Conservation (phyloP, 2,329 filamentous ascomycete genomes). For the Aureobasidium sp. region DNA sequence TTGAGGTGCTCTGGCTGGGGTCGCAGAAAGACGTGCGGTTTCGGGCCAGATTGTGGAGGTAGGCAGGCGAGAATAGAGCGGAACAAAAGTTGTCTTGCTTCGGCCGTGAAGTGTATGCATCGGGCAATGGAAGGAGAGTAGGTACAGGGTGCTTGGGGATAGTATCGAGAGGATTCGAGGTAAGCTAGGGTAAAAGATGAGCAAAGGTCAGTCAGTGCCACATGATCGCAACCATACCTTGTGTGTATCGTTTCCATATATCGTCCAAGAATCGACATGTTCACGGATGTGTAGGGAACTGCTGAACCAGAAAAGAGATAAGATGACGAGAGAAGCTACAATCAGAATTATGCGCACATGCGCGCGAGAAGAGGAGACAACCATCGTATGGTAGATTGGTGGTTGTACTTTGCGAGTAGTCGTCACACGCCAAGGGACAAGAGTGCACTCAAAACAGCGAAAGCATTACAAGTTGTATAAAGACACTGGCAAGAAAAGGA, state of each 20-base stretch:
- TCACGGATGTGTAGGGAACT: neutral
- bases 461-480: neutral
- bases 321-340: neutral
- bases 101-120: neutral
- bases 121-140: neutral
- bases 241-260: neutral
- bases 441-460: neutral
- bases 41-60: neutral
- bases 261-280: neutral
- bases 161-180: neutral
- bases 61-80: neutral
- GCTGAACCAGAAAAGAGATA: neutral
- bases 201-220: neutral
- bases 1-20: neutral
- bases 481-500: neutral
- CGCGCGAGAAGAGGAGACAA: neutral
- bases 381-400: neutral
- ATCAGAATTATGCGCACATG: neutral
- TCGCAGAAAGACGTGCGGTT: neutral
- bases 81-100: neutral
- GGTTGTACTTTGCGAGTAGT: neutral
- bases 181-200: neutral
- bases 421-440: neutral
- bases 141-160: neutral
- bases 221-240: neutral